These are phyloP conservation scores for Sporothrix variecibatus DNA, from an alignment of 2,329 filamentous ascomycete genomes.

Conservation along the genomic window DNA sequence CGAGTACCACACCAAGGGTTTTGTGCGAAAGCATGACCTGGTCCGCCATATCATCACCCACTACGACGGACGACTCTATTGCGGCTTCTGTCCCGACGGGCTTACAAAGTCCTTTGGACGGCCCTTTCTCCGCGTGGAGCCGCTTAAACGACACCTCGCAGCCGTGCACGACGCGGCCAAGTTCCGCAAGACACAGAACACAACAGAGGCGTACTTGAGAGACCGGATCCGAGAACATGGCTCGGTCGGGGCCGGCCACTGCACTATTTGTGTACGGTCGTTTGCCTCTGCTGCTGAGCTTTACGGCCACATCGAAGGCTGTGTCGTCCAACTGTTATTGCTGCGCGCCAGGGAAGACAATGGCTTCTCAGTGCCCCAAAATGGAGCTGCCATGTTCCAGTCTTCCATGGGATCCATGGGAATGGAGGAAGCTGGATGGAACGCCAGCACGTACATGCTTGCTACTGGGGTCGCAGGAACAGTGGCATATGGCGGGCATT, in stretches of 20 bases:
- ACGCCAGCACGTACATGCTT: neutral
- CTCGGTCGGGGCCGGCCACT: neutral
- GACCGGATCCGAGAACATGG: slow-evolving; percentile 3
- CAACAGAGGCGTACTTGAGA: neutral
- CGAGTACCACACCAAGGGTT: neutral
- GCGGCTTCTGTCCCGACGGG: neutral
- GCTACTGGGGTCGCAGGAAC: neutral
- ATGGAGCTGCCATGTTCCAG: neutral
- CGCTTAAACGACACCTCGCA: neutral
- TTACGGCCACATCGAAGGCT: neutral
- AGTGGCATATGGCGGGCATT: neutral
- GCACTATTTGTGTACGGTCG: neutral
- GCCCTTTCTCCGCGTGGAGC: neutral
- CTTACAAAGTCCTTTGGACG: neutral
- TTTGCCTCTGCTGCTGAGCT: neutral
- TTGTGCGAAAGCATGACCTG: neutral
- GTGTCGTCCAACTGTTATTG: neutral
- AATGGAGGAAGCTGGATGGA: neutral
- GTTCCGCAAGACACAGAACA: neutral
- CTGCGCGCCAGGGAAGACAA: neutral
- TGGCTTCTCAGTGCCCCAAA: neutral
- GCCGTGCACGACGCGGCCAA: neutral
- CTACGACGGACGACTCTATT: neutral
- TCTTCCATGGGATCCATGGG: neutral
- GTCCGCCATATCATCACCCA: slow-evolving; percentile 3